Percentiles rank a stretch among this genome's conserved stretches.
Conservation (phyloP, 441 rosid species). For the Mallotus repandus region DNA sequence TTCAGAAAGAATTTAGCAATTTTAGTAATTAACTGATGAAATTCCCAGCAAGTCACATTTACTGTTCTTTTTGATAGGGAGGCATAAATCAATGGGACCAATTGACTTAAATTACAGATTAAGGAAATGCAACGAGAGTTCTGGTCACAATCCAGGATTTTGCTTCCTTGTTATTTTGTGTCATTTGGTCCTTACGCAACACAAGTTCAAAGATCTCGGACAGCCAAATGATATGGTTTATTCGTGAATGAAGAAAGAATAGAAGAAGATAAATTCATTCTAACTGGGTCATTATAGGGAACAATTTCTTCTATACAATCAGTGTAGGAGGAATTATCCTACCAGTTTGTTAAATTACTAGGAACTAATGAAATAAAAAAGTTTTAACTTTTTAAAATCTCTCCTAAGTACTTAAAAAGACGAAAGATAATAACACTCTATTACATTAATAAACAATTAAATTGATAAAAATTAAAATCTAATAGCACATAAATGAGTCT, state of each 20-base stretch:
- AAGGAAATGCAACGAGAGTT: background rate
- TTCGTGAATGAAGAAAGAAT: background rate
- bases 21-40: background rate
- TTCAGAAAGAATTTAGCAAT: background rate
- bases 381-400: no score
- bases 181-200: background rate
- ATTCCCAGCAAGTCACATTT: background rate
- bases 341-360: no score
- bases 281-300: background rate
- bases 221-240: background rate
- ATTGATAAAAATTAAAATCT: no score
- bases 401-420: no score
- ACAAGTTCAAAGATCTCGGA: background rate
- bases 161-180: constrained; percentile 1
- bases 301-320: no score
- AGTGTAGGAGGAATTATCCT: no score
- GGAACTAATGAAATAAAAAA: no score
- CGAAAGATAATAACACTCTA: no score
- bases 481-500: no score
- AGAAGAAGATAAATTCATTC: background rate
- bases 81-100: background rate
- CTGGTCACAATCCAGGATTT: background rate
- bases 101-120: background rate
- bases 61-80: background rate
- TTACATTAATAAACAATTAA: no score